phyloP scores from a whole-genome alignment of 2,329 filamentous ascomycete genomes.

The Xylaria hypoxylon region DNA sequence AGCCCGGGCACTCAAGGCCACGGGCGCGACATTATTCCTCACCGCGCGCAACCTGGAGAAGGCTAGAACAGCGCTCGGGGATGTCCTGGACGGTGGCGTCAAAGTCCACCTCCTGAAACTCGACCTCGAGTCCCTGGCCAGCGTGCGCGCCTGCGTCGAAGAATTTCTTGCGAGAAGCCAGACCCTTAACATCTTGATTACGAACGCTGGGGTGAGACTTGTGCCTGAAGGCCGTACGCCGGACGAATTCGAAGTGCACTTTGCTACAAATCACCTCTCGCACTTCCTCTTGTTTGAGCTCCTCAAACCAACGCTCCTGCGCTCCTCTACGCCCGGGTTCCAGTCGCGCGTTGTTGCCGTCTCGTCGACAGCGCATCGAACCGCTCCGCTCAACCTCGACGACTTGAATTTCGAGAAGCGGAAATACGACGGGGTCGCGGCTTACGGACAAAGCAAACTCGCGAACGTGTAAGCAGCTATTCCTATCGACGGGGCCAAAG shows the following conservation, averaged over 20 bases:
- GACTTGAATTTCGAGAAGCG: constrained; percentile 56
- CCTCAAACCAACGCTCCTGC: constrained; percentile 57
- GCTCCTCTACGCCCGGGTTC: constrained; percentile 53
- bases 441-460: constrained; percentile 60
- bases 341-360: constrained; percentile 60
- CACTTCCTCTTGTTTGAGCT: constrained; percentile 61
- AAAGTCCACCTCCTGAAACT: constrained; percentile 29
- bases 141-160: constrained; percentile 48
- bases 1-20: constrained; percentile 40
- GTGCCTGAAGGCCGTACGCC: constrained; percentile 51
- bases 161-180: constrained; percentile 40
- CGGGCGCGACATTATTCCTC: constrained; percentile 59
- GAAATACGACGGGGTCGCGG: constrained; percentile 46
- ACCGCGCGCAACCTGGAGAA: constrained; percentile 57
- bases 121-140: constrained; percentile 46
- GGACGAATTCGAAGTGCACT: constrained; percentile 64
- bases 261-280: constrained; percentile 65
- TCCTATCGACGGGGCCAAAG: background rate
- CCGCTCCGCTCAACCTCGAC: constrained; percentile 51
- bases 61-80: constrained; percentile 48
- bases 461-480: constrained; percentile 55
- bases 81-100: constrained; percentile 35
- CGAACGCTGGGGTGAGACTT: constrained; percentile 61
- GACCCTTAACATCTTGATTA: constrained; percentile 52
- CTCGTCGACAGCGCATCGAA: constrained; percentile 57